phyloP scores from a whole-genome alignment of 2,329 filamentous ascomycete genomes.

The Penicillium sp. region DNA sequence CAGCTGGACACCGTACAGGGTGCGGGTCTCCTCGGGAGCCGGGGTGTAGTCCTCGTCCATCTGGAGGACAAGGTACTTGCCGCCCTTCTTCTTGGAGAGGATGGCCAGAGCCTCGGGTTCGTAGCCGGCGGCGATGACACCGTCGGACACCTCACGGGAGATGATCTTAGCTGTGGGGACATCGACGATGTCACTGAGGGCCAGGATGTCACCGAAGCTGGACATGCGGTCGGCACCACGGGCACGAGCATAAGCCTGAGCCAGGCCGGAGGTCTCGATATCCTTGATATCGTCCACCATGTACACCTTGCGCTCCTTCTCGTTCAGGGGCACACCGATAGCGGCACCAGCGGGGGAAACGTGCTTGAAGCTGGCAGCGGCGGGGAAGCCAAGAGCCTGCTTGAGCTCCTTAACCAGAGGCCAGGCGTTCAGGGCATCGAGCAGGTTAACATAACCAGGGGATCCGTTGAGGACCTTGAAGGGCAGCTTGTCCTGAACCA shows the following conservation, averaged over 20 bases:
- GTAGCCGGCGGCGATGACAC: conserved; percentile 89
- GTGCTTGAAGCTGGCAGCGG: conserved; percentile 98
- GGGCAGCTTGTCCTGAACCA: conserved; percentile 71
- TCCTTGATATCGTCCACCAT: conserved; percentile 95
- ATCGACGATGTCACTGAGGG: conserved; percentile 86
- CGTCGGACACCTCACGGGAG: conserved; percentile 95
- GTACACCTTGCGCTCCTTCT: conserved; percentile 93
- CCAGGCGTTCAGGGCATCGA: conserved; percentile 97
- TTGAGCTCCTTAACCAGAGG: conserved; percentile 95
- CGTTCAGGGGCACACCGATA: conserved; percentile 81
- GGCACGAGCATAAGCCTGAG: conserved; percentile 93
- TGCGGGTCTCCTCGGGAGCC: conserved; percentile 71
- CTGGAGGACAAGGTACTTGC: conserved; percentile 92
- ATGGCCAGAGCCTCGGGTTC: conserved; percentile 82
- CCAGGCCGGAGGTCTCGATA: conserved; percentile 79
- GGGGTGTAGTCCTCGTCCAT: conserved; percentile 88
- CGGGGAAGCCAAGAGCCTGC: conserved; percentile 79
- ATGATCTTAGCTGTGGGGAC: conserved; percentile 95
- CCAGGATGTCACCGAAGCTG: conserved; percentile 95
- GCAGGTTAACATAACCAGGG: conserved; percentile 94
- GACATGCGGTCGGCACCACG: conserved; percentile 97
- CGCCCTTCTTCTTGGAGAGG: conserved; percentile 96
- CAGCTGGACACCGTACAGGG: conserved; percentile 85
- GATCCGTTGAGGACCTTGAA: conserved; percentile 90
- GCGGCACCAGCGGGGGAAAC: conserved; percentile 95